These are phyloP conservation scores for Zygotorulaspora chibaensis DNA, from an alignment of 805 yeast species.

Conservation along the genomic window DNA sequence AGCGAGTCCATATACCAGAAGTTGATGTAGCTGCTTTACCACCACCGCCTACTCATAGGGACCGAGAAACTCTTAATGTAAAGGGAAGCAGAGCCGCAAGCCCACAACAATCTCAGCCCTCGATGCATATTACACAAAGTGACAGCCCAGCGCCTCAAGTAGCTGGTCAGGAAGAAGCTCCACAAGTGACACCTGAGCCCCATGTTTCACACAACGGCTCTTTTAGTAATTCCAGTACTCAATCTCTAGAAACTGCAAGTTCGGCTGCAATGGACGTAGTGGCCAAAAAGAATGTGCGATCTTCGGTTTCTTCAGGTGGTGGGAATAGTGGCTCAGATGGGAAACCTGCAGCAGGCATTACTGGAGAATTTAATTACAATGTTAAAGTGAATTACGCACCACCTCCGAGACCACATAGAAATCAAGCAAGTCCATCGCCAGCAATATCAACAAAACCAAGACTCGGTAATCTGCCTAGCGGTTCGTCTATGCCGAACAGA, in stretches of 20 bases:
- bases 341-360: conserved; percentile 30
- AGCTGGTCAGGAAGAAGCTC: too few species aligned
- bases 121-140: too few species aligned
- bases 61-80: conserved; percentile 15
- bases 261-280: too few species aligned
- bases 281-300: too few species aligned
- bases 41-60: conserved; percentile 33
- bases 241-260: too few species aligned
- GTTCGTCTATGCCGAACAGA: background rate
- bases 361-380: conserved; percentile 36
- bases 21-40: conserved; percentile 21
- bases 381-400: conserved; percentile 39
- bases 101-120: too few species aligned
- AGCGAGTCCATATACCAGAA: conserved; percentile 8
- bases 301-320: background rate
- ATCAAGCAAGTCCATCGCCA: conserved; percentile 28
- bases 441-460: background rate
- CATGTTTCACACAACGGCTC: too few species aligned
- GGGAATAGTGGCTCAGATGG: conserved; percentile 12
- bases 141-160: too few species aligned
- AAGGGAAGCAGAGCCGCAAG: too few species aligned
- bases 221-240: too few species aligned
- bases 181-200: too few species aligned
- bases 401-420: conserved; percentile 33
- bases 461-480: background rate